phyloP scores from a whole-genome alignment of 2,329 filamentous ascomycete genomes.

The Monilinia fructicola region DNA sequence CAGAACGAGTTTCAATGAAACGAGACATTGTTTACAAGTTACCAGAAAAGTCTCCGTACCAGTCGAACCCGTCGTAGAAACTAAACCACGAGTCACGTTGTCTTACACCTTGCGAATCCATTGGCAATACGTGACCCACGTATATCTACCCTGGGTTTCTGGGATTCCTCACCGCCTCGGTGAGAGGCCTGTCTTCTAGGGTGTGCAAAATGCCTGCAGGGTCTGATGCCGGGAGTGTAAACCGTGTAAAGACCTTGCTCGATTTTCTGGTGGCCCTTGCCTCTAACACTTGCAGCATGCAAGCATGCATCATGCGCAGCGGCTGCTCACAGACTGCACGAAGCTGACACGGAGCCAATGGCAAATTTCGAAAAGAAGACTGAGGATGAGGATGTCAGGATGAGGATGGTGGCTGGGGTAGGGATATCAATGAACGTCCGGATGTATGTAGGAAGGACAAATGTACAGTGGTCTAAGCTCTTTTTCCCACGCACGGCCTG shows the following conservation, averaged over 20 bases:
- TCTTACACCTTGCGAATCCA: constrained; percentile 27
- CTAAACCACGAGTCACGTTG: constrained; percentile 13
- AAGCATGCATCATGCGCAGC: constrained; percentile 37
- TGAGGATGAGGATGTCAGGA: not conserved
- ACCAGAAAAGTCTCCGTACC: too few species aligned
- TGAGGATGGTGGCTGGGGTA: not conserved
- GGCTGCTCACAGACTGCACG: constrained; percentile 14
- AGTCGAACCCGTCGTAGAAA: not conserved
- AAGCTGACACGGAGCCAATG: not conserved
- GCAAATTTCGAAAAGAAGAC: too few species aligned
- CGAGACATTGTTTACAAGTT: too few species aligned
- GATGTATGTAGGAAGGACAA: not conserved
- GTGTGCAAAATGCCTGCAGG: too few species aligned
- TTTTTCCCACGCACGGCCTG: too few species aligned
- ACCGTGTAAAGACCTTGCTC: too few species aligned
- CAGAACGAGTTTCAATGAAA: too few species aligned
- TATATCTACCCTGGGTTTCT: constrained; percentile 26
- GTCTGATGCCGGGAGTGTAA: too few species aligned
- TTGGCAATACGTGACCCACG: constrained; percentile 42
- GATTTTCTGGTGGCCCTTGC: constrained; percentile 29
- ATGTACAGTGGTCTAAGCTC: too few species aligned
- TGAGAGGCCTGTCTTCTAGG: too few species aligned
- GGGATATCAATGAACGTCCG: not conserved
- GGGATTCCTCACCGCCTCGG: constrained; percentile 19
- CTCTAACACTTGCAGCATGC: constrained; percentile 37